Conservation (phyloP, 495 filamentous ascomycete genomes). For the Xylaria intraflava region DNA sequence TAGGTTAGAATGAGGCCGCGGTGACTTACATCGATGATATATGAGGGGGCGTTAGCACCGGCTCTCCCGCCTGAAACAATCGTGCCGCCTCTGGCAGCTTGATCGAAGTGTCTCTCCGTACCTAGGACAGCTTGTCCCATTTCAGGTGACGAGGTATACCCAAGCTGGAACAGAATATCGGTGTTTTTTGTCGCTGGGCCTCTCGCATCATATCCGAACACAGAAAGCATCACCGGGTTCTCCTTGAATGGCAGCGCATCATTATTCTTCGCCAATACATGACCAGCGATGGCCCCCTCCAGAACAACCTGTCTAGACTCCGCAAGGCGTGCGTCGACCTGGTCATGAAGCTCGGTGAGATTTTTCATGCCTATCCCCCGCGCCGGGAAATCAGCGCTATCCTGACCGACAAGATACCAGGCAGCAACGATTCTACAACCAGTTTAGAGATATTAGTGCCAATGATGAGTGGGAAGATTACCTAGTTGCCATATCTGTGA, state of each 20-base stretch:
- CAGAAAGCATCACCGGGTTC: conserved; percentile 38
- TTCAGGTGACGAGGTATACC: conserved; percentile 26
- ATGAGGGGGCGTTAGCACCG: conserved; percentile 43
- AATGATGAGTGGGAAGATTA: background rate
- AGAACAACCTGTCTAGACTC: conserved; percentile 35
- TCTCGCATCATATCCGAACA: conserved; percentile 44
- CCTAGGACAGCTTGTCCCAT: conserved; percentile 28
- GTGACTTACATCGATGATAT: conserved; percentile 30
- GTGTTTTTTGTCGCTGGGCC: conserved; percentile 27
- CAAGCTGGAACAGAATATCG: conserved; percentile 24
- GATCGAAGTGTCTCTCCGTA: conserved; percentile 22
- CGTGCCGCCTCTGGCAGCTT: conserved; percentile 35
- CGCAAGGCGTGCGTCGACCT: conserved; percentile 46
- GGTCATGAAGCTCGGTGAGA: conserved; percentile 48
- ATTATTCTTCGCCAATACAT: conserved; percentile 60
- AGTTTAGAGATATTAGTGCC: background rate
- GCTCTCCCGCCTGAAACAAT: conserved; percentile 45
- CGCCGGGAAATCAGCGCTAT: conserved; percentile 40
- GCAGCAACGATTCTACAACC: conserved; percentile 48
- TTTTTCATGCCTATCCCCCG: conserved; percentile 44
- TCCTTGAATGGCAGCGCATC: conserved; percentile 47
- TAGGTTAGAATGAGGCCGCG: background rate
- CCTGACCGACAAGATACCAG: conserved; percentile 52
- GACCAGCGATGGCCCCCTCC: conserved; percentile 46
- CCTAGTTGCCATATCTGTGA: conserved; percentile 49